These are phyloP conservation scores for Thermothelomyces thermophilus DNA, from an alignment of 2,329 filamentous ascomycete species.

Conservation along the genomic window DNA sequence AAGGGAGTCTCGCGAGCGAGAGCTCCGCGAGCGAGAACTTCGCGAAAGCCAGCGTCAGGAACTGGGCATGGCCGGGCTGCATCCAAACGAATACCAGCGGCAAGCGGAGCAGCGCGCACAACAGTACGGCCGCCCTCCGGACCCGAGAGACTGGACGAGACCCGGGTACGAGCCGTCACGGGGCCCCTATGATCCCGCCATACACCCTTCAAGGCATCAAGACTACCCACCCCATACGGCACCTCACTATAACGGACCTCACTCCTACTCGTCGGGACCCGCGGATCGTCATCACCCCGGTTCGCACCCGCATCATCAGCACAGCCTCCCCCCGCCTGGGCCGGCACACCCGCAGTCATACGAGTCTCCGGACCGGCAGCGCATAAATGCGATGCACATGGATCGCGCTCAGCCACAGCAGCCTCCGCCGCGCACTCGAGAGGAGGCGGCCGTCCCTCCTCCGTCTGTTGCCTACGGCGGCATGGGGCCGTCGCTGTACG, in stretches of 20 bases:
- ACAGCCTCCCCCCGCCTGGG: conserved; percentile 27
- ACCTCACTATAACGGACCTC: conserved; percentile 34
- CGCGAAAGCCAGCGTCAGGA: conserved; percentile 33
- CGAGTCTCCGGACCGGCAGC: conserved; percentile 46
- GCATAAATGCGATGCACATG: conserved; percentile 34
- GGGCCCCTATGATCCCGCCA: conserved; percentile 38
- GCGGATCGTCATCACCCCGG: conserved; percentile 36
- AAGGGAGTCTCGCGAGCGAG: conserved; percentile 31
- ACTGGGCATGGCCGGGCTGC: conserved; percentile 43
- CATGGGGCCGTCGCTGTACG: conserved; percentile 38
- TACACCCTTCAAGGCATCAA: conserved; percentile 38
- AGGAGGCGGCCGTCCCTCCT: conserved; percentile 43
- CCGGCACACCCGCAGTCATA: conserved; percentile 34
- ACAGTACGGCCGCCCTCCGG: conserved; percentile 39
- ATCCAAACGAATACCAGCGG: conserved; percentile 41
- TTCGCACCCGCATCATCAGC: conserved; percentile 31
- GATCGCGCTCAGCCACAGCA: conserved; percentile 31
- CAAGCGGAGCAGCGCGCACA: conserved; percentile 29
- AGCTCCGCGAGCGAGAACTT: conserved; percentile 34
- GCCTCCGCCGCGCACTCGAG: conserved; percentile 37
- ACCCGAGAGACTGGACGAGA: conserved; percentile 38
- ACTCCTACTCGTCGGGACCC: conserved; percentile 30
- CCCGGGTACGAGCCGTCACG: conserved; percentile 38
- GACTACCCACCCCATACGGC: conserved; percentile 43
- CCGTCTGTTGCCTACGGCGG: conserved; percentile 44